Conservation (phyloP, 2,329 filamentous ascomycete genomes). For the Zelopaecilomyces penicillatus region DNA sequence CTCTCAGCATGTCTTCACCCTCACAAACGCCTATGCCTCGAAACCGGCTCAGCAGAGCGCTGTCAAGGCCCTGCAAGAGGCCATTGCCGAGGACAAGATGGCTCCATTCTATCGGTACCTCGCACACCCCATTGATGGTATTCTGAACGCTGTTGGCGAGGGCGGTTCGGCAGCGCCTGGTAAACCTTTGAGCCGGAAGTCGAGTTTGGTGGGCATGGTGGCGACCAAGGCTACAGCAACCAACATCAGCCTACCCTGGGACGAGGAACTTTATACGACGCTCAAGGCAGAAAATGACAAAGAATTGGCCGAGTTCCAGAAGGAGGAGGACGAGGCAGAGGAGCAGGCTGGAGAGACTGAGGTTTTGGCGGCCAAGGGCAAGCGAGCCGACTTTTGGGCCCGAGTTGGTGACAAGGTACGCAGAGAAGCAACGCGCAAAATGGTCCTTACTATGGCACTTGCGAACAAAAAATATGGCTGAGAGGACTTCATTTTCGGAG, state of each 20-base stretch:
- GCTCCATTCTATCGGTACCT: constrained; percentile 79
- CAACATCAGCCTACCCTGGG: constrained; percentile 72
- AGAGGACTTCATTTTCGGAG: constrained; percentile 9
- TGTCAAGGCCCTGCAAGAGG: constrained; percentile 69
- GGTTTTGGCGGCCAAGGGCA: constrained; percentile 83
- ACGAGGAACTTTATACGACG: constrained; percentile 76
- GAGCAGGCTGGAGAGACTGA: constrained; percentile 97
- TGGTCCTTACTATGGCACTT: not conserved
- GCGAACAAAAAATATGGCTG: not conserved
- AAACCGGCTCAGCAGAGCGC: constrained; percentile 59
- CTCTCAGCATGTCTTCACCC: constrained; percentile 77
- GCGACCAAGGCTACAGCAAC: constrained; percentile 59
- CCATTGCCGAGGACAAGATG: constrained; percentile 78
- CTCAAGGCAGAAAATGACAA: constrained; percentile 69
- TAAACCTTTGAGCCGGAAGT: constrained; percentile 58
- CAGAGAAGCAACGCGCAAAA: not conserved
- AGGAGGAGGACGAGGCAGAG: constrained; percentile 85
- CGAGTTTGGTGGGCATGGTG: constrained; percentile 65
- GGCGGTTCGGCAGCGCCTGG: constrained; percentile 38
- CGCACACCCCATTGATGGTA: constrained; percentile 71
- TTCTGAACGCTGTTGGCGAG: constrained; percentile 70
- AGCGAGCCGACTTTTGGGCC: constrained; percentile 93
- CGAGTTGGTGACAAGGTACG: constrained; percentile 88
- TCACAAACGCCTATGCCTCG: constrained; percentile 70
- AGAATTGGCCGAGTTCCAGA: constrained; percentile 68